Evolutionary conservation across 1,139 yeast species (phyloP).

Genomic region (Kodamaea sp.): DNA sequence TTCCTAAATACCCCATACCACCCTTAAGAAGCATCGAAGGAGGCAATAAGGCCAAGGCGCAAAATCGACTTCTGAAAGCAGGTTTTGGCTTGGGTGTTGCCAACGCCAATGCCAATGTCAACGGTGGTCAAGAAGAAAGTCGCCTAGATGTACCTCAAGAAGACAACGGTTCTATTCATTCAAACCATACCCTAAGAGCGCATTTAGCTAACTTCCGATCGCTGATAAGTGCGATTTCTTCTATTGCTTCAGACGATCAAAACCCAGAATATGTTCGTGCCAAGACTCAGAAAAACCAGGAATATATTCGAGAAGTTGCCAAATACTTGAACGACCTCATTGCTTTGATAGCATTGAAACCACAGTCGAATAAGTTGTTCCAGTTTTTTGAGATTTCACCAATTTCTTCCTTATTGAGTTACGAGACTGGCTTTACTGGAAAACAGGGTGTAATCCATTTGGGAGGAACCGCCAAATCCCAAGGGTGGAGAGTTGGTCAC

Average conservation of each 20-base stretch:
- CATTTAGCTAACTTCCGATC: slow-evolving; percentile 33
- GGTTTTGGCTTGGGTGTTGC: background rate
- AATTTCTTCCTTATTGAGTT: slow-evolving; percentile 76
- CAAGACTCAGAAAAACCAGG: slow-evolving; percentile 33
- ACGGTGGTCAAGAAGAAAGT: background rate
- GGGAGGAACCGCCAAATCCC: slow-evolving; percentile 79
- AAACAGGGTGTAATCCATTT: slow-evolving; percentile 86
- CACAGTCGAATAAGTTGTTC: slow-evolving; percentile 80
- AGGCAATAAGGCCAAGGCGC: slow-evolving; percentile 7
- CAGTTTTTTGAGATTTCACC: slow-evolving; percentile 91
- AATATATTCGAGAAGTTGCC: slow-evolving; percentile 49
- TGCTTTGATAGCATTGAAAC: slow-evolving; percentile 60
- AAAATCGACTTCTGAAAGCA: too few species aligned
- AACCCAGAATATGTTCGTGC: slow-evolving; percentile 33
- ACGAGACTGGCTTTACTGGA: slow-evolving; percentile 80
- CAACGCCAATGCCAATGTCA: background rate
- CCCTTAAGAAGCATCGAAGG: slow-evolving; percentile 18
- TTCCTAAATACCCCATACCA: slow-evolving; percentile 46
- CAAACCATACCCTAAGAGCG: slow-evolving; percentile 23
- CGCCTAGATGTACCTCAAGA: slow-evolving; percentile 4
- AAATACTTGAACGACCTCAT: slow-evolving; percentile 66
- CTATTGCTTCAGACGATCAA: slow-evolving; percentile 26
- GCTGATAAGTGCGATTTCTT: slow-evolving; percentile 31
- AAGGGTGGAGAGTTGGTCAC: slow-evolving; percentile 96
- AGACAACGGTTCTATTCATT: slow-evolving; percentile 20